phyloP scores from a whole-genome alignment of 2,329 filamentous ascomycete genomes.

The Fusarium sp. region DNA sequence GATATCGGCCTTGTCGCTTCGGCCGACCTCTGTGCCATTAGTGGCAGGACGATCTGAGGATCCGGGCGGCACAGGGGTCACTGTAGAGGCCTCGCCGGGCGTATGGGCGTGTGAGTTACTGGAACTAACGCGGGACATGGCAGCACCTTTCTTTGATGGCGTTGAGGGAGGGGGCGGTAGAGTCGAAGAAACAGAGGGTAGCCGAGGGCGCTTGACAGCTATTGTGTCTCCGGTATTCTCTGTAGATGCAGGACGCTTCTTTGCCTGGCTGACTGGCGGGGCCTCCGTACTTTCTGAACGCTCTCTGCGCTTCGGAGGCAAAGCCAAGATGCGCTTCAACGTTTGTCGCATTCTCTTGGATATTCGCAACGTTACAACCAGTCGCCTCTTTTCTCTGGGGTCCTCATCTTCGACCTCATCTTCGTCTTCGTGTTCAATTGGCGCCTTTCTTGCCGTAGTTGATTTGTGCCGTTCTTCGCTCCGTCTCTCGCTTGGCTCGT shows the following conservation, averaged over 20 bases:
- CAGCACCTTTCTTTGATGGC: conserved; percentile 62
- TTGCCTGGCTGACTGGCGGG: conserved; percentile 51
- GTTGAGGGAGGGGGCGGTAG: conserved; percentile 61
- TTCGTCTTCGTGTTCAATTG: conserved; percentile 48
- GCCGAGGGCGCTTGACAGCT: conserved; percentile 57
- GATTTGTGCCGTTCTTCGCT: conserved; percentile 40
- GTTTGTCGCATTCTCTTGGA: conserved; percentile 60
- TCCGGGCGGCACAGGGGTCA: conserved; percentile 47
- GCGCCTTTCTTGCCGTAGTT: conserved; percentile 45
- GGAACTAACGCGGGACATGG: conserved; percentile 67
- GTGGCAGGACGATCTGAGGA: conserved; percentile 44
- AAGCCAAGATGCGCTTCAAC: conserved; percentile 60
- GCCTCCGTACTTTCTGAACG: conserved; percentile 57
- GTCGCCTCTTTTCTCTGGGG: conserved; percentile 41
- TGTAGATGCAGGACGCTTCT: conserved; percentile 61
- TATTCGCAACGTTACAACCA: conserved; percentile 62
- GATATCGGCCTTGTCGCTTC: conserved; percentile 43
- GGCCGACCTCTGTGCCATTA: conserved; percentile 51
- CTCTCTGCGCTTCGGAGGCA: conserved; percentile 53
- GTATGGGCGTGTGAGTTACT: conserved; percentile 65
- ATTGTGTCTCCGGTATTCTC: conserved; percentile 53
- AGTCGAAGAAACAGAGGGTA: conserved; percentile 54
- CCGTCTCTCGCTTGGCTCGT: conserved; percentile 34
- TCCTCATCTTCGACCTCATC: conserved; percentile 52
- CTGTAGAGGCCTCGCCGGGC: conserved; percentile 58